phyloP scores from a whole-genome alignment of 2,329 filamentous ascomycete species.

The Colletotrichum trifolii region DNA sequence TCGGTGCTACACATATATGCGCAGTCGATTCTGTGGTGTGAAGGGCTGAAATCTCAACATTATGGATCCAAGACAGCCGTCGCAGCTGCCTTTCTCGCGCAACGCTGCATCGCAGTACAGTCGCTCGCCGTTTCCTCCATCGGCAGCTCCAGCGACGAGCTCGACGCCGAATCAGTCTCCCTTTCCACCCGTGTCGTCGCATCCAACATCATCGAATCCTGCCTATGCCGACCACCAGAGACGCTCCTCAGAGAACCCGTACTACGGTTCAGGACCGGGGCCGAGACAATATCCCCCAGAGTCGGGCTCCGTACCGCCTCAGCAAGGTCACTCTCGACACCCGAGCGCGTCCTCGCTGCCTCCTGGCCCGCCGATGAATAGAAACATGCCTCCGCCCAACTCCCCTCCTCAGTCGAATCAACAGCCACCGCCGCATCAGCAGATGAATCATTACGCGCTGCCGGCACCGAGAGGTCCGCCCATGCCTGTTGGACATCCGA shows the following conservation, averaged over 20 bases:
- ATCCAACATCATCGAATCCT: slow-evolving; percentile 36
- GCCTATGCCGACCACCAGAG: slow-evolving; percentile 49
- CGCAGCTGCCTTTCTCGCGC: slow-evolving; percentile 46
- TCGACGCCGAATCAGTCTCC: slow-evolving; percentile 37
- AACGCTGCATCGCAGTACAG: slow-evolving; percentile 44
- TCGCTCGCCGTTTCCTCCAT: slow-evolving; percentile 42
- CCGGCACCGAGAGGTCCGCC: slow-evolving; percentile 59
- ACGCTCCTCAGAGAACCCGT: slow-evolving; percentile 57
- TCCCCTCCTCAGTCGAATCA: slow-evolving; percentile 55
- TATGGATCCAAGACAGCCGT: slow-evolving; percentile 48
- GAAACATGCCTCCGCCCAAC: slow-evolving; percentile 58
- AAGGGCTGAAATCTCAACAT: slow-evolving; percentile 50
- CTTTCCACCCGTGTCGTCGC: slow-evolving; percentile 34
- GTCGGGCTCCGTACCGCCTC: slow-evolving; percentile 43
- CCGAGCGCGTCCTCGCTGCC: slow-evolving; percentile 58
- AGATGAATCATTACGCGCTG: slow-evolving; percentile 55
- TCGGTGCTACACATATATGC: slow-evolving; percentile 15
- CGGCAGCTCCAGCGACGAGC: slow-evolving; percentile 13
- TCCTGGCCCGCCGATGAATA: slow-evolving; percentile 50
- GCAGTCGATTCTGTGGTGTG: slow-evolving; percentile 37
- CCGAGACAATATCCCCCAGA: slow-evolving; percentile 48
- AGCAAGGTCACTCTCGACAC: slow-evolving; percentile 53
- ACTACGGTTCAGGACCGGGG: slow-evolving; percentile 45
- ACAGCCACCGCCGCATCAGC: slow-evolving; percentile 45
- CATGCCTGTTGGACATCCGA: slow-evolving; percentile 55